Evolutionary conservation across 208 protist genomes (phyloP), one percentile per base, ranked within the genome.

Genomic region (Trichomonas gallinae): DNA sequence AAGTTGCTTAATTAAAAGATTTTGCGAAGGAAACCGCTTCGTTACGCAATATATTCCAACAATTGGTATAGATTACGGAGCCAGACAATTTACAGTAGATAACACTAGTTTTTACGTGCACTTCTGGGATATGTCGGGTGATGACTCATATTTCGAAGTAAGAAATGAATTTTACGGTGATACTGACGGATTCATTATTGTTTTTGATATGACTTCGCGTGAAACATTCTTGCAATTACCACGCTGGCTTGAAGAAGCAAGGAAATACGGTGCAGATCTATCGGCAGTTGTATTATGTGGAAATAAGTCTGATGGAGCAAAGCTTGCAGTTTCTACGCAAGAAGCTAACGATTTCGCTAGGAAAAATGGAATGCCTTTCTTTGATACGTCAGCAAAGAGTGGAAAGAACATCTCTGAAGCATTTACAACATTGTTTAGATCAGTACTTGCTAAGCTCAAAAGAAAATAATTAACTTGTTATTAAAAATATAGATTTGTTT

Each of bases 51-150:
- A 99, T 97, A 98, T 99, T 63, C 97, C 98, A 31, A 99, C 99
- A 63, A 99, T 99, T 96, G 99, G 99, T 97, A 98, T 99, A 93
- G 99, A 99, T 97, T 99, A 98, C 96, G 99, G 99, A 58, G 98
- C 99, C 11, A 99, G 99, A 96, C 97, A 97, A 49, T 97, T 99
- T n/a, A 85, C 96, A 23, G 42, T 97, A 0, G 82, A 40, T 97
- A 31, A 72, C n/a, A 42, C 96, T 21, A 97, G 97, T 13, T 97
- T 81, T 88, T 83, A 98, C 6, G 98, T 99, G 6, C 99, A 99
- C 97, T 99, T 99, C 96, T 99, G 98, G 98, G 99, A 99, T 96
- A 97, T 98, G 93, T 97, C 98, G 13, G 99, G 99, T 17, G 97
- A 98, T 8, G 96, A 96, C n/a, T 98, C 98, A 96, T 99, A 98